Percentiles rank a stretch among this genome's conserved stretches.
phyloP scores from a whole-genome alignment of 148 eudicot genomes.

The Rhododendron kiyosumense region DNA sequence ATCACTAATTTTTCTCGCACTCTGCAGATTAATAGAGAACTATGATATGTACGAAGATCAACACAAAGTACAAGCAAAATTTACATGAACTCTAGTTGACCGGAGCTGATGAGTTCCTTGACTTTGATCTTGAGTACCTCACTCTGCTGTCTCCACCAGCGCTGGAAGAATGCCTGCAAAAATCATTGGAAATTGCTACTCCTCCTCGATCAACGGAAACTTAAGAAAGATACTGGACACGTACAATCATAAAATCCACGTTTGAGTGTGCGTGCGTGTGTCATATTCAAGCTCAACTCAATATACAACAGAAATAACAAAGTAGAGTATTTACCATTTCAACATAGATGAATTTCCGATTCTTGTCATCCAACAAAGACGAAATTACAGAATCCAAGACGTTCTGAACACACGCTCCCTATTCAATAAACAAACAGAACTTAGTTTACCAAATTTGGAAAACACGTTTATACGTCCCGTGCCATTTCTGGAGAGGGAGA shows the following conservation, averaged over 20 bases:
- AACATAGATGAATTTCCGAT: slow-evolving; percentile 66
- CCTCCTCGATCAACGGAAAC: not conserved
- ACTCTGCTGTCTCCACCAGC: slow-evolving; percentile 81
- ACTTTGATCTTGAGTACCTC: slow-evolving; percentile 47
- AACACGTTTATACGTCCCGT: not conserved
- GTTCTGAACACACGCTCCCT: slow-evolving; percentile 83
- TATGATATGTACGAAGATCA: not conserved
- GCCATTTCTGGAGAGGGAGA: not conserved
- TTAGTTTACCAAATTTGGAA: not conserved
- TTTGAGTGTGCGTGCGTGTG: not conserved
- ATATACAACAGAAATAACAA: not conserved
- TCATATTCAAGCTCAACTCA: not conserved
- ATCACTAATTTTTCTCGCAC: not conserved
- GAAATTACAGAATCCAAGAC: slow-evolving; percentile 68
- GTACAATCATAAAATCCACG: not conserved
- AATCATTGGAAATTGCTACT: not conserved
- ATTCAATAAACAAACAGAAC: slow-evolving; percentile 9
- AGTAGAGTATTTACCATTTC: slow-evolving; percentile 38
- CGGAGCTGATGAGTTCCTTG: slow-evolving; percentile 59
- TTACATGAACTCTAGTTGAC: slow-evolving; percentile 81
- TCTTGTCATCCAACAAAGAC: slow-evolving; percentile 48
- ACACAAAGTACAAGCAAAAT: not conserved
- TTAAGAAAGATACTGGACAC: not conserved
- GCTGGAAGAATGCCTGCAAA: slow-evolving; percentile 69
- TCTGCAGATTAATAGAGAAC: not conserved